Base-by-base conservation (phyloP, 495 filamentous ascomycete genomes). In the Ascobolus immersus region DNA sequence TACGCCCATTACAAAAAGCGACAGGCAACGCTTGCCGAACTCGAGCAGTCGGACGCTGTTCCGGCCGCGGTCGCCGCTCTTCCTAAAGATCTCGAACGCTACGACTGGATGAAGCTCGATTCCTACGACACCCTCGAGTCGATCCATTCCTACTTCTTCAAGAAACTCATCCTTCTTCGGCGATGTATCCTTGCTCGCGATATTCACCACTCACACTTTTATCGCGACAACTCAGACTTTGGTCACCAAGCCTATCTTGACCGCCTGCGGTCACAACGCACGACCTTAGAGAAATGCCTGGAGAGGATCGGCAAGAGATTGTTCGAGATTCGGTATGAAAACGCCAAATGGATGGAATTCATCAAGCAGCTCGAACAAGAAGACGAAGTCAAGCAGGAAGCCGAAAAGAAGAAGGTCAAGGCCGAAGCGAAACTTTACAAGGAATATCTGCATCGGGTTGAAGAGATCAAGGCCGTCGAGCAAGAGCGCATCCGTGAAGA, bases 171-270 rank as follows among this genome's bases (percentile, higher is more conserved):
- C 22, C 44, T 67, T 3, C 43, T 64, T 2, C 53, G 57, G 13
- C 52, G 58, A 35, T 63, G 64, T 10, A 61, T 65, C 33, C 43
- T 52, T 15, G 62, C 60, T 3, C 52, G 60, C 12, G 62, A 59
- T 39, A 45, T 62, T 28, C 61, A 67, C 40, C 62, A 64, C 41
- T 56, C 49, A 33, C 59, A 59, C 33, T 65, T 65, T 38, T 65
- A 56, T 42, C 48, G 53, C 4, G 36, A 57, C n/a, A 53, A 53
- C 33, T 32, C 51, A 41, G 55, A 60, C 39, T 60, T 54, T 32
- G 56, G 56, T 13, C 55, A 59, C 27, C 49, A 54, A 41, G 48
- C 50, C 35, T 53, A 55, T 41, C 51, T 67, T 1, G 57, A 59
- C 37, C 52, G 47, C 29, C 51, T 65, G 12, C 55, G 55, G 20